Evolutionary conservation across 2,329 filamentous ascomycete genomes (phyloP).

Genomic region (Exophiala lecanii-corni): DNA sequence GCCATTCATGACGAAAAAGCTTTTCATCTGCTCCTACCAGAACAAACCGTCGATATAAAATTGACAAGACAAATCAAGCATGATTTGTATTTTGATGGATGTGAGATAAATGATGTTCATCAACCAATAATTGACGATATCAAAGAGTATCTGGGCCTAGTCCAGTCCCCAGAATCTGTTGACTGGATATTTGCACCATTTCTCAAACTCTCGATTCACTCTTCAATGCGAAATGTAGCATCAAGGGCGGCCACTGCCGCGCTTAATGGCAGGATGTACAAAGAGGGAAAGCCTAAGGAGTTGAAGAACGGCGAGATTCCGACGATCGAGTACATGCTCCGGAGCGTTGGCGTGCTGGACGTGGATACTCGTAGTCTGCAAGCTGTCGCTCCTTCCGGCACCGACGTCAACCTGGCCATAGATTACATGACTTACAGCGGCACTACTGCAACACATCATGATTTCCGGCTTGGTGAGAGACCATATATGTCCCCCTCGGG

Average conservation of each 20-base stretch:
- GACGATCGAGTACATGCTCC: conserved; percentile 11
- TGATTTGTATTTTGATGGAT: conserved; percentile 12
- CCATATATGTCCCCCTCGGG: background rate
- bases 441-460: conserved; percentile 6
- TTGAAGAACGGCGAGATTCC: background rate
- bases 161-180: conserved; percentile 2
- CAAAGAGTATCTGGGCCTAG: conserved; percentile 6
- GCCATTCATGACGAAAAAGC: conserved; percentile 12
- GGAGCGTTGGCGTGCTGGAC: conserved; percentile 16
- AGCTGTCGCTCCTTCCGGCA: background rate
- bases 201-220: conserved; percentile 6
- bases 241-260: conserved; percentile 1
- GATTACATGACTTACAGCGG: background rate
- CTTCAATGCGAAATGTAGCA: background rate
- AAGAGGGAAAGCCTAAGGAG: background rate
- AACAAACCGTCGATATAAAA: conserved; percentile 8
- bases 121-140: conserved; percentile 1
- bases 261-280: background rate
- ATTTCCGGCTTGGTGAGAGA: conserved; percentile 4
- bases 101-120: background rate
- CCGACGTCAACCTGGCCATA: background rate
- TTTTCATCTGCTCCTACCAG: conserved; percentile 12
- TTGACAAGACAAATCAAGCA: conserved; percentile 11
- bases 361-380: conserved; percentile 14
- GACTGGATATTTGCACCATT: conserved; percentile 20